phyloP scores from a whole-genome alignment of 176 grass and related monocot species.

The Ampelocalamus luodianensis region DNA sequence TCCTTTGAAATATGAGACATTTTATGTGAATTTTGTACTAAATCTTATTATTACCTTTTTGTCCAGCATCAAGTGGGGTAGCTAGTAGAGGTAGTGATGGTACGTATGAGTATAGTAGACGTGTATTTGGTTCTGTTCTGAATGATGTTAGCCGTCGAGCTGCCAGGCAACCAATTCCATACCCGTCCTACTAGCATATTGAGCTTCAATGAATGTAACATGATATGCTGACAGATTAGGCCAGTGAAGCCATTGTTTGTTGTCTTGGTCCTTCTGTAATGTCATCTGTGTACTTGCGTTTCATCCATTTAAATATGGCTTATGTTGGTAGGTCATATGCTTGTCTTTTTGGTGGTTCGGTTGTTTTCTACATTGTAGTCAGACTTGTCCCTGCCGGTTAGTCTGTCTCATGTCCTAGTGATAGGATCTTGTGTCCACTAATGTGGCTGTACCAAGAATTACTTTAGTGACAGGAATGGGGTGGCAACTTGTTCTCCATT shows the following conservation, averaged over 20 bases:
- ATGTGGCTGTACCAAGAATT: constrained; percentile 19
- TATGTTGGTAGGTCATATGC: constrained; percentile 41
- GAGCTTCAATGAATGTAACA: constrained; percentile 27
- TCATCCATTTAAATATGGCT: constrained; percentile 57
- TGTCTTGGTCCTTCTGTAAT: constrained; percentile 41
- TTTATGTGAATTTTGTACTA: constrained; percentile 33
- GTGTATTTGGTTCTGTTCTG: constrained; percentile 73
- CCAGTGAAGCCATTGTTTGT: constrained; percentile 24
- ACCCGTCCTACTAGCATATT: constrained; percentile 62
- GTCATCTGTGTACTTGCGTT: constrained; percentile 42
- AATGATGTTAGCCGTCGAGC: constrained; percentile 60
- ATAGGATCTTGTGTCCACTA: constrained; percentile 19
- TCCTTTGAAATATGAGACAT: constrained; percentile 16
- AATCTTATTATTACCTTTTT: constrained; percentile 48
- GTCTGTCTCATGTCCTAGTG: constrained; percentile 29
- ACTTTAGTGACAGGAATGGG: constrained; percentile 35
- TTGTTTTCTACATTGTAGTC: constrained; percentile 25
- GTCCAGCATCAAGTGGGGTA: constrained; percentile 64
- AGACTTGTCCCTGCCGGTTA: constrained; percentile 19
- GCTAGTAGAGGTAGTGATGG: constrained; percentile 56
- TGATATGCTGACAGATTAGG: constrained; percentile 32
- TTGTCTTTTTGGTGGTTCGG: constrained; percentile 13
- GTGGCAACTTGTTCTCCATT: constrained; percentile 8
- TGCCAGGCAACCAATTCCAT: constrained; percentile 53
- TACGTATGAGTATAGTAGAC: constrained; percentile 80